These are phyloP conservation scores for Populus deltoides DNA, from an alignment of 345 rosid species.

Conservation along the genomic window DNA sequence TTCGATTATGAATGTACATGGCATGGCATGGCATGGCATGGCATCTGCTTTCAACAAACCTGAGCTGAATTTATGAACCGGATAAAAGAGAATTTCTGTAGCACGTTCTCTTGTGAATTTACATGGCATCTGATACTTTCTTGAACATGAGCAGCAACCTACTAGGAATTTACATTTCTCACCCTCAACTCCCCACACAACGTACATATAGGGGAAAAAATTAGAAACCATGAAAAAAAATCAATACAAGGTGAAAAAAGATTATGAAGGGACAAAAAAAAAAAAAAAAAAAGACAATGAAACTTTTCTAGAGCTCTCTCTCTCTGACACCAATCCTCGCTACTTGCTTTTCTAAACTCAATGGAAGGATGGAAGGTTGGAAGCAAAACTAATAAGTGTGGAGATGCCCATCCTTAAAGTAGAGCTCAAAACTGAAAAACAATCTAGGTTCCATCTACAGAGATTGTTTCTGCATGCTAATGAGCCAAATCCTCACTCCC, in stretches of 20 bases:
- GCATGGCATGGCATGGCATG: slow-evolving; percentile 24
- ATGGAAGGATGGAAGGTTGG: slow-evolving; percentile 21
- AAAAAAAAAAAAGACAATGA: slow-evolving; percentile 19
- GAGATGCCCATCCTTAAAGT: slow-evolving; percentile 16
- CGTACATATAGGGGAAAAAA: slow-evolving; percentile 22
- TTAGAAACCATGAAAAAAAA: slow-evolving; percentile 18
- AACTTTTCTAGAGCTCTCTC: slow-evolving; percentile 25
- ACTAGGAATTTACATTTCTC: slow-evolving; percentile 61
- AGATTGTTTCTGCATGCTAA: slow-evolving; percentile 27
- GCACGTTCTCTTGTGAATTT: slow-evolving; percentile 28
- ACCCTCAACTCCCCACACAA: slow-evolving; percentile 38
- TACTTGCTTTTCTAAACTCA: slow-evolving; percentile 19
- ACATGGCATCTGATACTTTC: slow-evolving; percentile 25
- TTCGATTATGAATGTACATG: not conserved
- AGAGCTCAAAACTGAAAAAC: slow-evolving; percentile 25
- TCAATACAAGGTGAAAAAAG: not conserved
- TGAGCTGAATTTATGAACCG: slow-evolving; percentile 10
- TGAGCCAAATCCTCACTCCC: slow-evolving; percentile 72
- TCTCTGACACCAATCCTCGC: slow-evolving; percentile 15
- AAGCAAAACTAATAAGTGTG: slow-evolving; percentile 31
- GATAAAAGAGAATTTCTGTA: slow-evolving; percentile 4
- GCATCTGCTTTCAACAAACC: slow-evolving; percentile 22
- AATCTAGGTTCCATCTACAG: slow-evolving; percentile 30
- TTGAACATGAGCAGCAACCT: slow-evolving; percentile 36
- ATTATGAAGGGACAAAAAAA: not conserved